These are phyloP conservation scores for Entelexis paramagnoliae DNA, from an alignment of 1,139 yeast species.

Conservation along the genomic window DNA sequence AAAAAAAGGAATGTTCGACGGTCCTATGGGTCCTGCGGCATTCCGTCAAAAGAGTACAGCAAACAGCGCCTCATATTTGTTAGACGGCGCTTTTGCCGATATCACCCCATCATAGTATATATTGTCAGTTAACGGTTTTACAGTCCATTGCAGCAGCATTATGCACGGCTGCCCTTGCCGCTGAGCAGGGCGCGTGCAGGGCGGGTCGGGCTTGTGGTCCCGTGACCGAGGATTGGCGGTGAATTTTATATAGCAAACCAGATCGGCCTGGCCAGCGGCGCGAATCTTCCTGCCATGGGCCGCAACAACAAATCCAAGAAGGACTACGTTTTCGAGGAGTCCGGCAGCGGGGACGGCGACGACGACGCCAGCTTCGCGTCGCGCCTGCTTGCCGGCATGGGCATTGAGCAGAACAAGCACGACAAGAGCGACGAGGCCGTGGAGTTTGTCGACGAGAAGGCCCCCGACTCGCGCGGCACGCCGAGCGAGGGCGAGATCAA, in stretches of 20 bases:
- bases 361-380: slow-evolving; percentile 12
- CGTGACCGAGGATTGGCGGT: neutral
- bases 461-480: neutral
- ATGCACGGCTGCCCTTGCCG: slow-evolving; percentile 3
- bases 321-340: slow-evolving; percentile 5
- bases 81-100: too few species aligned
- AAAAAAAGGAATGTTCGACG: too few species aligned
- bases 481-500: slow-evolving; percentile 6
- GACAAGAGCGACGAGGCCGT: neutral
- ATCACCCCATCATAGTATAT: too few species aligned
- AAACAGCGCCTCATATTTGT: too few species aligned
- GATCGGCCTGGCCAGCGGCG: neutral
- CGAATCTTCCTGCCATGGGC: neutral
- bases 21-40: too few species aligned
- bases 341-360: slow-evolving; percentile 4
- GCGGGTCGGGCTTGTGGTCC: neutral
- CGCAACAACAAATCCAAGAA: slow-evolving; percentile 5
- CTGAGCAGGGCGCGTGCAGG: neutral
- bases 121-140: neutral
- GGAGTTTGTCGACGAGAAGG: neutral
- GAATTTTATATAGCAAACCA: neutral
- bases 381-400: slow-evolving; percentile 11
- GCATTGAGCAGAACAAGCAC: slow-evolving; percentile 3
- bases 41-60: too few species aligned
- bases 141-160: too few species aligned